phyloP scores from a whole-genome alignment of 129 eudicot species.

The Erigeron canadensis region DNA sequence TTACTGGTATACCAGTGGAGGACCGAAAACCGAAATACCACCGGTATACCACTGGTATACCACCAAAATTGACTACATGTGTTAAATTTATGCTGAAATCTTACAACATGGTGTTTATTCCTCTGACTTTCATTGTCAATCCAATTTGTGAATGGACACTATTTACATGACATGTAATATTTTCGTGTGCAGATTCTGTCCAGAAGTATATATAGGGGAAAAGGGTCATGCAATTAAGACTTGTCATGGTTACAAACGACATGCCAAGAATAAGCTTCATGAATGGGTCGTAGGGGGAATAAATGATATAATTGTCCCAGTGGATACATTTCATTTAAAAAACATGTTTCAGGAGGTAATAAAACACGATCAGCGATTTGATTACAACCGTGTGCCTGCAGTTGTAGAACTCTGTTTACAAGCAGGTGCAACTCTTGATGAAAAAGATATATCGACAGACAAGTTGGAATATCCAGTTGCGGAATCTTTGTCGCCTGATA shows the following conservation, averaged over 20 bases:
- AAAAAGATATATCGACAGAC: constrained; percentile 19
- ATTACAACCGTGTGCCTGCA: constrained; percentile 82
- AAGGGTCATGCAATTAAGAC: constrained; percentile 75
- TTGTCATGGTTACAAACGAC: constrained; percentile 67
- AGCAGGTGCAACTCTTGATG: constrained; percentile 65
- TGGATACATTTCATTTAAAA: constrained; percentile 68
- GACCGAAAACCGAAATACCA: no score
- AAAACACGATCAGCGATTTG: constrained; percentile 70
- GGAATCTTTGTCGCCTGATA: constrained; percentile 43
- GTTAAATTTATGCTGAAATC: neutral
- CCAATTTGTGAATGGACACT: neutral
- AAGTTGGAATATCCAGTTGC: constrained; percentile 18
- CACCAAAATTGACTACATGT: neutral
- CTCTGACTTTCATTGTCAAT: neutral
- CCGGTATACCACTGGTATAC: no score
- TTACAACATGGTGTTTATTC: neutral
- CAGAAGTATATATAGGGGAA: constrained; percentile 83
- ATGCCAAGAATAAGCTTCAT: constrained; percentile 59
- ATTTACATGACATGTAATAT: neutral
- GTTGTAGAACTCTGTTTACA: constrained; percentile 72
- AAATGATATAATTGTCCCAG: constrained; percentile 71
- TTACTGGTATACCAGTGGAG: no score
- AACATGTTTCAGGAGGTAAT: constrained; percentile 61
- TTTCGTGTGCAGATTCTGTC: constrained; percentile 55
- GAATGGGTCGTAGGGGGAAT: constrained; percentile 66